Evolutionary conservation across 768 basidiomycete species (phyloP), one percentile per base, ranked within the genome.

Genomic region (Nidularia pulvinata): DNA sequence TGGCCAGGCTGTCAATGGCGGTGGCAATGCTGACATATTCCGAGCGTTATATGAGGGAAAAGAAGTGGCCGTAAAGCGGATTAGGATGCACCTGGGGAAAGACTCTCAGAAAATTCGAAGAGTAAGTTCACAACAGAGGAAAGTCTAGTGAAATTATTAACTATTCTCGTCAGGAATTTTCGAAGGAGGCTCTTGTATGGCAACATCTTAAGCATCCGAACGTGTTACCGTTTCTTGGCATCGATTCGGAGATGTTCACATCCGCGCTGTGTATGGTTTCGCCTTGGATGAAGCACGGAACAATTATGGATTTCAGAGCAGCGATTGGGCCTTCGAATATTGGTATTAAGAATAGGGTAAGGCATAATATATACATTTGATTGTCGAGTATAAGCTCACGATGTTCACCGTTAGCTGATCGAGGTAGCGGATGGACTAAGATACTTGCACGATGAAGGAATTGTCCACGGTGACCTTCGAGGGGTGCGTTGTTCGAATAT

Each of bases 11-110:
- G 57, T 58, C 3, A 63, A 57, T 46, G 61, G 63, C 5, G 69
- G 69, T 9, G 61, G 64, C 0, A 67, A 68, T 48, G 67, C 59
- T 10, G 69, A 71, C 48, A 65, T 70, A 1, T 67, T 63, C 35
- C 54, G 61, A 13, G 65, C 57, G 0, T 56, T 55, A 3, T 62
- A 61, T 25, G 7, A 57, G 4, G 64, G 60, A 1, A 53, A 61
- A 34, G 50, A 59, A 4, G 63, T 68, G 10, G 67, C 65, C 9
- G 53, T 69, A 22, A 69, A 70, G 39, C 58, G 62, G 7, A 62
- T 70, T 33, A 55, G 66, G 4, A 58, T 66, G 7, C 61, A 59
- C 46, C 46, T 54, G 13, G 61, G 58, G 37, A 19, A 50, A 6
- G 59, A 47, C 13, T 46, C 55, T 7, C 60, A 58, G 22, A 54